phyloP scores from a whole-genome alignment of 805 yeast species.

The Wickerhamomyces queroliae region DNA sequence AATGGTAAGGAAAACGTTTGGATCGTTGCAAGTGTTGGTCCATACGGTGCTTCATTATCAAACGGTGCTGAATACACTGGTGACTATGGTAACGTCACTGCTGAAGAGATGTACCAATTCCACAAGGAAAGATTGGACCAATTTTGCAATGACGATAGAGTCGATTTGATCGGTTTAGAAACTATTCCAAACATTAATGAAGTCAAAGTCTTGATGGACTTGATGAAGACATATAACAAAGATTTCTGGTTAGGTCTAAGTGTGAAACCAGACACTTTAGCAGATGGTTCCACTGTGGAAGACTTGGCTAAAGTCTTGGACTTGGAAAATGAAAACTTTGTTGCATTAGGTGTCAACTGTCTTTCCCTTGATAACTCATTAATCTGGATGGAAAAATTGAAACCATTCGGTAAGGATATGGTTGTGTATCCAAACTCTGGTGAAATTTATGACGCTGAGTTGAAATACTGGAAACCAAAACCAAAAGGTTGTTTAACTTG shows the following conservation, averaged over 20 bases:
- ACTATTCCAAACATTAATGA: conserved; percentile 66
- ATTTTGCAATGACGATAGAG: conserved; percentile 30
- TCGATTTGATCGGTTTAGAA: conserved; percentile 61
- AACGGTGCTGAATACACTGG: conserved; percentile 75
- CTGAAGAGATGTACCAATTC: conserved; percentile 36
- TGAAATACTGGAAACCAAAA: conserved; percentile 35
- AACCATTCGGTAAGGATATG: conserved; percentile 28
- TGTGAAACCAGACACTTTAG: conserved; percentile 32
- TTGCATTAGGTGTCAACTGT: conserved; percentile 66
- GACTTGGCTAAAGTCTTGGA: conserved; percentile 23
- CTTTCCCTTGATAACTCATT: conserved; percentile 38
- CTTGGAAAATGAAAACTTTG: conserved; percentile 22
- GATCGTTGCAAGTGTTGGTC: conserved; percentile 67
- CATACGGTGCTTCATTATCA: conserved; percentile 67
- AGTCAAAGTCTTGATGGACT: conserved; percentile 39
- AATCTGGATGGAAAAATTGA: conserved; percentile 30
- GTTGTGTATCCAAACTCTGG: conserved; percentile 76
- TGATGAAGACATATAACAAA: conserved; percentile 31
- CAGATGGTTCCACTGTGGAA: conserved; percentile 43
- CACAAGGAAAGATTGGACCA: conserved; percentile 42
- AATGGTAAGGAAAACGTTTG: conserved; percentile 6
- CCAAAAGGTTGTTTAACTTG: conserved; percentile 26
- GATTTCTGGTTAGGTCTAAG: conserved; percentile 42
- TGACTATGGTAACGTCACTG: conserved; percentile 39
- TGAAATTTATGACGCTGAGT: conserved; percentile 48